Conservation (phyloP, 306 rosid species). For the Mucuna pruriens region DNA sequence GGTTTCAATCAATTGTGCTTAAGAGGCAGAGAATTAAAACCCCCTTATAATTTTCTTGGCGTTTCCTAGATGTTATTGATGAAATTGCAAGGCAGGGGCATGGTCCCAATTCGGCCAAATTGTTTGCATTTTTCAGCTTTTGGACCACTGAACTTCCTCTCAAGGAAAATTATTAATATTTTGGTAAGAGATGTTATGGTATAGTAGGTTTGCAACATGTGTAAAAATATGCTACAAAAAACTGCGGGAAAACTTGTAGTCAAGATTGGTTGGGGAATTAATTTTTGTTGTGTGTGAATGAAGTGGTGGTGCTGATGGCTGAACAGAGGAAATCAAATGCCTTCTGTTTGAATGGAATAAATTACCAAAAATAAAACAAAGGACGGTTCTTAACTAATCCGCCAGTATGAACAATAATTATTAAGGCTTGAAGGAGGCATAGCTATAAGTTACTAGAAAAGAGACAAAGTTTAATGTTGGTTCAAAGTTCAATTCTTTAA, state of each 20-base stretch:
- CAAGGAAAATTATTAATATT: slow-evolving; percentile 40
- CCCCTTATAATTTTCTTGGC: not conserved
- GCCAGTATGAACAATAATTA: not conserved
- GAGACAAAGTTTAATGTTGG: slow-evolving; percentile 20
- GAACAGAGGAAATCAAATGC: slow-evolving; percentile 23
- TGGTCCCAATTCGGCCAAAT: slow-evolving; percentile 40
- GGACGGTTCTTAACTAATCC: slow-evolving; percentile 31
- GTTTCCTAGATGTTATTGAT: not conserved
- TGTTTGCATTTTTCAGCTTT: slow-evolving; percentile 11
- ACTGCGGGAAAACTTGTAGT: not conserved
- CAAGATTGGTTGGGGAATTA: slow-evolving; percentile 39
- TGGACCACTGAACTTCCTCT: slow-evolving; percentile 37
- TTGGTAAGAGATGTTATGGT: slow-evolving; percentile 35
- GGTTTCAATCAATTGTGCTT: not conserved
- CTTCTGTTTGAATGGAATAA: not conserved
- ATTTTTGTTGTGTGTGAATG: not conserved
- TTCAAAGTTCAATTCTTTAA: slow-evolving; percentile 47
- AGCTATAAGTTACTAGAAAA: not conserved
- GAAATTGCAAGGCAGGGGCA: not conserved
- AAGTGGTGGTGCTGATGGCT: slow-evolving; percentile 22
- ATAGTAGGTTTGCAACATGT: slow-evolving; percentile 36
- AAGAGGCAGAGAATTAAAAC: not conserved
- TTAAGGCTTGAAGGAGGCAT: not conserved
- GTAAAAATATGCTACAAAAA: not conserved
- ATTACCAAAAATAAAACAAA: not conserved